A percentile compares a stretch with the other conserved stretches of the same genome.
phyloP scores from a whole-genome alignment of 2,329 filamentous ascomycete genomes.

The Hypomyces perniciosus region DNA sequence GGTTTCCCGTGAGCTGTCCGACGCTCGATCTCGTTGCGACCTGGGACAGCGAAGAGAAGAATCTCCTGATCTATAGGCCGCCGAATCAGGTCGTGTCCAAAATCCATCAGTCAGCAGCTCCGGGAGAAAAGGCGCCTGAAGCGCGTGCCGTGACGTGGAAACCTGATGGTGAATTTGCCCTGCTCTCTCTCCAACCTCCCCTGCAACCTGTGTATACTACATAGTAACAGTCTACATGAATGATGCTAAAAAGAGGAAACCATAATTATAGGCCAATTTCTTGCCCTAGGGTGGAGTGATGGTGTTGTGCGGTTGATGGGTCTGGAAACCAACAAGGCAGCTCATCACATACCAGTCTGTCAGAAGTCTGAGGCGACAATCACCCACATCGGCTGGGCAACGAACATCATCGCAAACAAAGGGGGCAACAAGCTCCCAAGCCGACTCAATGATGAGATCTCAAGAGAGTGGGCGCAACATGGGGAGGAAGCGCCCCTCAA shows the following conservation, averaged over 20 bases:
- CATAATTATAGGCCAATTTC: slow-evolving; percentile 54
- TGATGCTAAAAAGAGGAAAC: not conserved
- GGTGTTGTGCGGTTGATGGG: slow-evolving; percentile 71
- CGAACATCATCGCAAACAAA: slow-evolving; percentile 35
- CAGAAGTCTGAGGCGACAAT: slow-evolving; percentile 38
- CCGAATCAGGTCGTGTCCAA: slow-evolving; percentile 62
- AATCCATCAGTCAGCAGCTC: slow-evolving; percentile 39
- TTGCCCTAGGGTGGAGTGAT: slow-evolving; percentile 81
- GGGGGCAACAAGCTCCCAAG: slow-evolving; percentile 13
- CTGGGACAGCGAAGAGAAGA: slow-evolving; percentile 58
- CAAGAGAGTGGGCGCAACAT: slow-evolving; percentile 5
- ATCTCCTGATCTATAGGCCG: slow-evolving; percentile 70
- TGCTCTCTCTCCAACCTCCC: not conserved
- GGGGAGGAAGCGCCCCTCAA: slow-evolving; percentile 33
- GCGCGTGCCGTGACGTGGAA: slow-evolving; percentile 57
- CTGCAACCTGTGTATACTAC: not conserved
- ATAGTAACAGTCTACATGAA: not conserved
- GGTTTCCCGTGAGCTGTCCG: slow-evolving; percentile 68
- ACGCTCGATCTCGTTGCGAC: slow-evolving; percentile 78
- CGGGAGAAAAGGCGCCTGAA: slow-evolving; percentile 34
- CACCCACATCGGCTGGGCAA: slow-evolving; percentile 49
- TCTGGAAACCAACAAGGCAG: slow-evolving; percentile 73
- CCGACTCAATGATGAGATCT: slow-evolving; percentile 14
- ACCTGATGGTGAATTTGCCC: slow-evolving; percentile 53
- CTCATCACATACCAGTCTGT: slow-evolving; percentile 61